Base-by-base conservation (phyloP, 2,329 filamentous ascomycete species). In the Chrysoporthe deuterocubensis region DNA sequence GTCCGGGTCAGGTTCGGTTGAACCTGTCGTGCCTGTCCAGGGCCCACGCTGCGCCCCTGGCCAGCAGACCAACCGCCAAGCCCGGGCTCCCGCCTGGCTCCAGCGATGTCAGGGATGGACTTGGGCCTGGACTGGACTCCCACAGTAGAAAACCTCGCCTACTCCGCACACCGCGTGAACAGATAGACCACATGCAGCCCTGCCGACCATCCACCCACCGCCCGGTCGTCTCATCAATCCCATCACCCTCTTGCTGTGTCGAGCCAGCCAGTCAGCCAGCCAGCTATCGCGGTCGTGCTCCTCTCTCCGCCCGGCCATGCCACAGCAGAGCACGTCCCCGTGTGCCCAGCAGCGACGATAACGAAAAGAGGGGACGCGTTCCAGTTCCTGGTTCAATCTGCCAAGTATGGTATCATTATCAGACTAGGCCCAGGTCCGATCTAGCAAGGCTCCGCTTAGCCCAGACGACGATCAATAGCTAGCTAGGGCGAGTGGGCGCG, bases 81-180 rank as follows among this genome's bases (percentile, higher is more conserved):
- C 54, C 54, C 50, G 50, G 54, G 54, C 54, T 57, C 32, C 34
- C 32, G 44, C 26, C 26, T 26, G 52, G 34, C 52, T 40, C 5
- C 26, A 54, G n/a, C 52, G 26, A 56, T 32, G 52, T 50, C 48
- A 54, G 50, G 50, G 50, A 54, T 54, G 50, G 50, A 16, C 48
- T 54, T 34, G 21, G 13, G 16, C 50, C 50, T 32, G 2, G 50
- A 32, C 26, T 54, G 6, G 48, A 52, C n/a, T 21, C n/a, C 8
- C n/a, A 16, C n/a, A 46, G 4, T n/a, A 50, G 21, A 52, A 52
- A n/a, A 52, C 13, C 21, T 52, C 21, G 8, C 48, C 26, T 52
- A 52, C 21, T 54, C 50, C 50, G 50, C 50, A 54, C 21, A 32
- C 50, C 21, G 50, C 26, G 50, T 7, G 50, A 54, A 54, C 13